Base-by-base conservation (phyloP, 345 rosid species). In the Populus simonii region DNA sequence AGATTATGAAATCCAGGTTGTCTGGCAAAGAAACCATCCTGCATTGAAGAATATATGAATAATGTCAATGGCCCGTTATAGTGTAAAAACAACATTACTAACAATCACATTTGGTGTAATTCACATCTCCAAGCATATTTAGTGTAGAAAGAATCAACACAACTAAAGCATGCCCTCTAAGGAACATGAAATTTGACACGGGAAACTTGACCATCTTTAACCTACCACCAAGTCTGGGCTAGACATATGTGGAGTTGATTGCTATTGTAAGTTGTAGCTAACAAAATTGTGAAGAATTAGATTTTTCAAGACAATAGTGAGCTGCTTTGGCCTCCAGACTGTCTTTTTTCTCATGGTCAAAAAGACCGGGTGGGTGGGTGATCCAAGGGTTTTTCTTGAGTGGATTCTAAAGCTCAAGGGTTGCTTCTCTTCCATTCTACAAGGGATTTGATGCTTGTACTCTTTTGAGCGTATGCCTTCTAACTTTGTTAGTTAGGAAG, bases 21-120 rank as follows among this genome's bases (percentile, higher is more conserved):
- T 84, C 92, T 22, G 99, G 92, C 69, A 94, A 82, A 47, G 93
- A 88, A n/a, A 92, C 97, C 55, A 91, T 86, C 93, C 98, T 94
- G 89, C 87, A 86, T 38, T 45, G 68, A 80, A 68, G 79, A 72
- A 70, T 45, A 59, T 51, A 68, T 16, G 55, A 23, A 10, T 1
- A 43, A 65, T 68, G 79, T 76, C 67, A 53, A 67, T 16, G 17
- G 57, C 23, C 20, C 51, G 35, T 11, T 33, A 33, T 71, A 20
- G 20, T 23, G 13, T 25, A 51, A 70, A 45, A 45, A 12, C 7
- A 29, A 55, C 29, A 29, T 18, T 23, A 35, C 2, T 23, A 16
- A 17, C 39, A 68, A 17, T 13, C 29, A 38, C 25, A 36, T 3
- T 12, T 45, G 31, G 63, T 57, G n/a, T 31, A 29, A 66, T 66